A percentile compares a stretch with the other conserved stretches of the same genome.
Evolutionary conservation across 768 basidiomycete species (phyloP).

Genomic region (Xerocomellus chrysenteron): DNA sequence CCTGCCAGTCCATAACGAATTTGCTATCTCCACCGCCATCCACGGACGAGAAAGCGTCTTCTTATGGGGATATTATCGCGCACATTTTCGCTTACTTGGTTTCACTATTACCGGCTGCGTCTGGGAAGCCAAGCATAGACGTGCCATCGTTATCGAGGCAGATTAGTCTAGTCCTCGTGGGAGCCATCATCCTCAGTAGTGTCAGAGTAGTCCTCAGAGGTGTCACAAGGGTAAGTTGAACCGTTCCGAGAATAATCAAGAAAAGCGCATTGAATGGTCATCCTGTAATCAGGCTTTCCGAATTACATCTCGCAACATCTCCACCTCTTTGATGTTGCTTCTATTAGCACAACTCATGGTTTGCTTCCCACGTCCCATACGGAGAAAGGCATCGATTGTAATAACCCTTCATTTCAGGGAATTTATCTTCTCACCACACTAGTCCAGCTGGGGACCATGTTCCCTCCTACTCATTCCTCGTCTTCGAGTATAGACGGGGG

Average conservation of each 20-base stretch:
- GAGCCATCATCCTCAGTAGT: slow-evolving; percentile 72
- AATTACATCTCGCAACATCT: slow-evolving; percentile 66
- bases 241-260: neutral
- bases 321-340: slow-evolving; percentile 75
- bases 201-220: slow-evolving; percentile 68
- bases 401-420: slow-evolving; percentile 45
- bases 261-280: neutral
- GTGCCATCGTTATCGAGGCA: slow-evolving; percentile 48
- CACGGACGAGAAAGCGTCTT: slow-evolving; percentile 39
- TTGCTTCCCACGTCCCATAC: slow-evolving; percentile 16
- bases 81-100: slow-evolving; percentile 41
- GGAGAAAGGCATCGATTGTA: neutral
- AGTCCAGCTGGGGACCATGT: slow-evolving; percentile 78
- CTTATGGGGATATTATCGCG: slow-evolving; percentile 44
- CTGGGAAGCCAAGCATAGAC: slow-evolving; percentile 32
- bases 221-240: slow-evolving; percentile 52
- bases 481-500: slow-evolving; percentile 12
- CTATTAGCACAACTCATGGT: slow-evolving; percentile 85
- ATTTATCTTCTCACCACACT: slow-evolving; percentile 82
- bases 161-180: slow-evolving; percentile 68
- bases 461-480: slow-evolving; percentile 53
- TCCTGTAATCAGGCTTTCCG: slow-evolving; percentile 47
- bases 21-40: slow-evolving; percentile 33
- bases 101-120: slow-evolving; percentile 36
- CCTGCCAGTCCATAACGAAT: slow-evolving; percentile 33